phyloP scores from a whole-genome alignment of 306 rosid genomes.

The Ormosia emarginata region DNA sequence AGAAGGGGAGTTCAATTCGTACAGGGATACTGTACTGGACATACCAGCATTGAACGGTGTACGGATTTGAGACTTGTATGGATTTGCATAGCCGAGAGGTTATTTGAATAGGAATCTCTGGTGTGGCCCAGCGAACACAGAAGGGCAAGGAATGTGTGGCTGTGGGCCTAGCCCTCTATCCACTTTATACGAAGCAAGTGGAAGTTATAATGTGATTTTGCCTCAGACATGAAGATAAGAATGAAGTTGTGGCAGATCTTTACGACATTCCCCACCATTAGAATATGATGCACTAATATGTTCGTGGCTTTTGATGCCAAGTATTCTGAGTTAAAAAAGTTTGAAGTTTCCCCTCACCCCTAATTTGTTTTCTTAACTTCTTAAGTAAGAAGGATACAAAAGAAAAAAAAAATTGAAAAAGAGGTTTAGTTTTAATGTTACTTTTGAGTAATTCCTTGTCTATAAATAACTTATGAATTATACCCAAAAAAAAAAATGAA shows the following conservation, averaged over 20 bases:
- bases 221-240: slow-evolving; percentile 32
- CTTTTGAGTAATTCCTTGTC: not conserved
- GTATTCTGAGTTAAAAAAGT: not conserved
- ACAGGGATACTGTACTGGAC: not conserved
- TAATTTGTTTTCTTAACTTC: not conserved
- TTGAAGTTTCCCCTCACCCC: not conserved
- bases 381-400: not conserved
- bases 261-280: slow-evolving; percentile 16
- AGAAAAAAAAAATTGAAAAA: not conserved
- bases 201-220: slow-evolving; percentile 43
- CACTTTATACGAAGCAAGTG: slow-evolving; percentile 9
- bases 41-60: not conserved
- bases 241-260: slow-evolving; percentile 29
- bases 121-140: slow-evolving; percentile 5
- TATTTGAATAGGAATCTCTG: not conserved
- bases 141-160: slow-evolving; percentile 10
- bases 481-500: no score
- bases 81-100: not conserved
- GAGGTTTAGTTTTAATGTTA: not conserved
- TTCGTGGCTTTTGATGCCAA: slow-evolving; percentile 17
- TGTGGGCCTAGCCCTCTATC: slow-evolving; percentile 29
- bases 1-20: no score
- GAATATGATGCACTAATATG: slow-evolving; percentile 20
- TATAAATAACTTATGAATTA: not conserved
- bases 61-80: not conserved